Base-by-base conservation (phyloP, 2,329 filamentous ascomycete genomes). In the Westerdykella aurantiaca region DNA sequence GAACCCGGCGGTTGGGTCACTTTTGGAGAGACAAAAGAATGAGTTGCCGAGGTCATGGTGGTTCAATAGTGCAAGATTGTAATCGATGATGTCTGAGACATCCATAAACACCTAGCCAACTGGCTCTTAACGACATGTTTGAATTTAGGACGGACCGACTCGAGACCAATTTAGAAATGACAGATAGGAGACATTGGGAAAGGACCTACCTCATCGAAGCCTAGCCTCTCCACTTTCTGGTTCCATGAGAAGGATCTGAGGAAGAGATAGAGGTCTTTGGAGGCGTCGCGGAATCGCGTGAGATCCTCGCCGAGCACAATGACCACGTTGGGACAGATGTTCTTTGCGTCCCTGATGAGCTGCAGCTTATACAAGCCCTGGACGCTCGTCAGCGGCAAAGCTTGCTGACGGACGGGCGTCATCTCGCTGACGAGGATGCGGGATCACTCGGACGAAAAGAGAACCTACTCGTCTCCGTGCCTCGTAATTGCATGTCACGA, bases 1-100 rank as follows among this genome's bases (percentile, higher is more conserved):
- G 58, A 97, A 97, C 0, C 91, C 91, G n/a, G 72, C 60, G 14
- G 86, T 86, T 4, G 89, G 88, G 59, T 95, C 85, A 33, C 75
- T 70, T 37, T 72, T 77, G 39, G 83, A 82, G 13, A 95, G 76
- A 55, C 83, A 81, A 64, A 96, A 96, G 71, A 90, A 96, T 0
- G 88, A 89, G 41, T 81, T 65, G 1, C 62, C 51, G 38, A 90
- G 69, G 46, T 83, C 75, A 56, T 83, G 73, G 16, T 55, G 67
- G 60, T 91, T 94, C 37, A 96, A 67, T 21, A 88, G 73, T 14
- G 74, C 75, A 41, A 83, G 56, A 61, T 96, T 97, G 72, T 90
- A 94, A 35, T 85, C 79, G 43, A 97, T 73, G 52, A 96, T 82
- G 51, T 95, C 87, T 7, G 88, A 91, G 35, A 91, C 86, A 59